A percentile compares a stretch with the other conserved stretches of the same genome.
Evolutionary conservation across 2,329 filamentous ascomycete species (phyloP).

Genomic region (Venturia carpophila): DNA sequence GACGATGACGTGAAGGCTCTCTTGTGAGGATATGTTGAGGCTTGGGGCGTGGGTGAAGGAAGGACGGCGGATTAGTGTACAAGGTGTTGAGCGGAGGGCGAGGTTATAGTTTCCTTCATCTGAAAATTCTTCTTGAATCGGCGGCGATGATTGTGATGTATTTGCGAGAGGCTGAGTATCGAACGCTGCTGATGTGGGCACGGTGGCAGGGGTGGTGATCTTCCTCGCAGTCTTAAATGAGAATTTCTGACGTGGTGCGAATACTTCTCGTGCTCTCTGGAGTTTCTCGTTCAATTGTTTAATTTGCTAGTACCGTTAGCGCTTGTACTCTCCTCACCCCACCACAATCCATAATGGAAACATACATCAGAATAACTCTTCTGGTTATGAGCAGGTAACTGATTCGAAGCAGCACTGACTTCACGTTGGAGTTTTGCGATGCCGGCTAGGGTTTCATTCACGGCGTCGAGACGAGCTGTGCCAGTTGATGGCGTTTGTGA

Average conservation of each 20-base stretch:
- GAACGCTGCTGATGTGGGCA: conserved; percentile 39
- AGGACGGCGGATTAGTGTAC: conserved; percentile 31
- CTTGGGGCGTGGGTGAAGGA: conserved; percentile 52
- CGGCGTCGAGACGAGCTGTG: conserved; percentile 71
- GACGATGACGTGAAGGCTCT: conserved; percentile 66
- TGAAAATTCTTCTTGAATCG: not conserved
- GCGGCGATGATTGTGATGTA: conserved; percentile 24
- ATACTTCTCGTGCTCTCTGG: conserved; percentile 57
- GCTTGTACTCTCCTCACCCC: not conserved
- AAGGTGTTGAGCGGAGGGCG: not conserved
- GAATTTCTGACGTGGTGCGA: conserved; percentile 72
- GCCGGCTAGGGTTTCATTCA: conserved; percentile 69
- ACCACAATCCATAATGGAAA: not conserved
- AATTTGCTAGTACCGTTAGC: conserved; percentile 50
- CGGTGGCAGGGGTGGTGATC: conserved; percentile 46
- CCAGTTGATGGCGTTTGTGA: conserved; percentile 53
- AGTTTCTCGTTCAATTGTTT: conserved; percentile 75
- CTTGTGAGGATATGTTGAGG: conserved; percentile 60
- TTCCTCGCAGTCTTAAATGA: conserved; percentile 61
- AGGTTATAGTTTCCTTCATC: not conserved
- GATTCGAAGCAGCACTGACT: conserved; percentile 74
- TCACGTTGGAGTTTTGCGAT: conserved; percentile 77
- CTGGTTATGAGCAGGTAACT: conserved; percentile 83
- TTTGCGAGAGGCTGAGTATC: conserved; percentile 36
- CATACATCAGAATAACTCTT: conserved; percentile 57